Base-by-base conservation (phyloP, 768 basidiomycete genomes). In the Tricholoma bakamatsutake region DNA sequence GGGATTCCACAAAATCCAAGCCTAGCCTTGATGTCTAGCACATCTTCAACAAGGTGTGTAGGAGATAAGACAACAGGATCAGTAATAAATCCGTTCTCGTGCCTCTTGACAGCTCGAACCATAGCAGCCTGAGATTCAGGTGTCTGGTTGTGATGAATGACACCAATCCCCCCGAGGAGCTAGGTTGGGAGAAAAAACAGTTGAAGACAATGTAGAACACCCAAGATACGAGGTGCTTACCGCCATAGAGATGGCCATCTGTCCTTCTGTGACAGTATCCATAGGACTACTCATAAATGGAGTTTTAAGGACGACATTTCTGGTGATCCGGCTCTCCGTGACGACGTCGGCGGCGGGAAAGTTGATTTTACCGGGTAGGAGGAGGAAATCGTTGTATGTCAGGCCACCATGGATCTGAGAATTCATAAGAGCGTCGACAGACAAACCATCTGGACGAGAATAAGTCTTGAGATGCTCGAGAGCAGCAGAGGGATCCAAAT, bases 231-330 rank as follows among this genome's bases (percentile, higher is more conserved):
- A 54, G 33, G 61, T 54, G 72, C 88, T 75, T 69, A 94, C 91
- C 71, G 93, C 93, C 80, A 96, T 85, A 50, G 87, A 76, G 67
- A 96, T 93, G 30, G 92, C 93, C 91, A 95, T 96, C 57, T 91
- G 85, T 53, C 81, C 84, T 73, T 98, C 97, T 1, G 97, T 98
- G 63, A 98, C 97, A 45, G 97, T 99, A 76, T 99, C 97, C 97
- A 99, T 99, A 13, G 97, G 96, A 51, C 92, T 95, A 69, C 93
- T 96, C 77, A 98, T 78, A 74, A 99, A 96, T 0, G 96, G 97
- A 0, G 94, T 95, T 75, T 93, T 98, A 64, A 99, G 79, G 42
- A 77, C 74, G 63, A 98, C 90, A 62, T 97, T 97, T 54, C 89
- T 85, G 21, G 96, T 97, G 56, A 99, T 85, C 53, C 80, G 83